Evolutionary conservation across 306 rosid genomes (phyloP).

Genomic region (Luffa acutangula): DNA sequence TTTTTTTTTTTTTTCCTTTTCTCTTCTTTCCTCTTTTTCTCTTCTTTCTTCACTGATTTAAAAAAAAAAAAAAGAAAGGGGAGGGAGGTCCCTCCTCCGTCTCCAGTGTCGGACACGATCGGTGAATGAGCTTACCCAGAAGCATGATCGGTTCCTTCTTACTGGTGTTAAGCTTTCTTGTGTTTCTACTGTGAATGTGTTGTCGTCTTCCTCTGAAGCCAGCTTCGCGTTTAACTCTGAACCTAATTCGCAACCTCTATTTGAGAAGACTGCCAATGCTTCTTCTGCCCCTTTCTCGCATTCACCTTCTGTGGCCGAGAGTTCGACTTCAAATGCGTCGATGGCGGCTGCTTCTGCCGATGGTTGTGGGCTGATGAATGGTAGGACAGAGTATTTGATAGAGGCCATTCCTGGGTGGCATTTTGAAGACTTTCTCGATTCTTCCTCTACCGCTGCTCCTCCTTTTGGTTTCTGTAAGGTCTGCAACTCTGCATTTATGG

Average conservation of each 20-base stretch:
- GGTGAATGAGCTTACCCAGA: constrained; percentile 52
- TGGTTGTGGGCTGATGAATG: constrained; percentile 20
- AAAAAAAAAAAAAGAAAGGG: too few species aligned
- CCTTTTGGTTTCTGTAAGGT: constrained; percentile 56
- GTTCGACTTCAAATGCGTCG: constrained; percentile 16
- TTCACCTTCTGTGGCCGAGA: constrained; percentile 13
- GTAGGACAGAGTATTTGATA: constrained; percentile 70
- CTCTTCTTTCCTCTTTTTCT: too few species aligned
- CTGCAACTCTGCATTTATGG: background rate
- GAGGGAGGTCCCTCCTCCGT: too few species aligned
- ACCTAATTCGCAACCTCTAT: background rate
- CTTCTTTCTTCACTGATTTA: too few species aligned
- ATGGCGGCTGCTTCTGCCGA: background rate
- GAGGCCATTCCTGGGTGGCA: constrained; percentile 88
- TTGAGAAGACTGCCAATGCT: constrained; percentile 6
- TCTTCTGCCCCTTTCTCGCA: constrained; percentile 9
- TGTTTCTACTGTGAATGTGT: constrained; percentile 16
- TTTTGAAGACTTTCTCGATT: constrained; percentile 70
- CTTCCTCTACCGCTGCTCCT: constrained; percentile 10
- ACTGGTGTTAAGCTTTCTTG: constrained; percentile 62
- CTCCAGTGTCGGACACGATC: too few species aligned
- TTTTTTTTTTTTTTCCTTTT: too few species aligned
- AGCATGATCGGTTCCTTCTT: constrained; percentile 67
- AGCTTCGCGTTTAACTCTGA: constrained; percentile 3
- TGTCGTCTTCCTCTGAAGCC: background rate